Evolutionary conservation across 2,329 filamentous ascomycete genomes (phyloP).

Genomic region (Colletotrichum sp.): DNA sequence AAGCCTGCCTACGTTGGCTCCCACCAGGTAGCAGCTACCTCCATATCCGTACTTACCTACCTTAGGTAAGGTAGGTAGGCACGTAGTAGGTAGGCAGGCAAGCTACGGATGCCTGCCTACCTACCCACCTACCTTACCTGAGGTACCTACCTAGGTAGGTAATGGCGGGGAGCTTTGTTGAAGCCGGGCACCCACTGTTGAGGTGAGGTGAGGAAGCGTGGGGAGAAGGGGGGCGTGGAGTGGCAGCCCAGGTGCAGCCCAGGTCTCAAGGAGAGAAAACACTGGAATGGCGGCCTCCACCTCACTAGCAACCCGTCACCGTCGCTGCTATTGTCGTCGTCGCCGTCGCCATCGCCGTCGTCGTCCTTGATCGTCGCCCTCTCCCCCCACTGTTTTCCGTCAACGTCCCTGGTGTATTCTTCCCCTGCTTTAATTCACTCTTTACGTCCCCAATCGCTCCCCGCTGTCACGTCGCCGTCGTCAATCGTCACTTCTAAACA

Average conservation of each 20-base stretch:
- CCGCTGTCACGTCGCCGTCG: conserved; percentile 10
- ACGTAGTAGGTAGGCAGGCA: neutral
- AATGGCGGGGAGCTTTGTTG: neutral
- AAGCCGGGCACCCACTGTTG: neutral
- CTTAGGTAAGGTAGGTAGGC: no score
- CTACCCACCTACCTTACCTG: neutral
- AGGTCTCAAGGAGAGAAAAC: conserved; percentile 6
- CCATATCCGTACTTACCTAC: no score
- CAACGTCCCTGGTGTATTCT: conserved; percentile 4
- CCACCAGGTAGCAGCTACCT: neutral
- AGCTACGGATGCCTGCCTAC: neutral
- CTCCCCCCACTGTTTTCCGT: conserved; percentile 16
- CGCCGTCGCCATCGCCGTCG: neutral
- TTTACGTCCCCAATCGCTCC: neutral
- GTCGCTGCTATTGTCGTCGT: neutral
- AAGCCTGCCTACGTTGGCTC: neutral
- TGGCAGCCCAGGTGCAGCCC: neutral
- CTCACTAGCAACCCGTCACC: neutral
- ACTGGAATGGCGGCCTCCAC: conserved; percentile 17
- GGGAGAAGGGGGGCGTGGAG: neutral
- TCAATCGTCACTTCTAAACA: neutral
- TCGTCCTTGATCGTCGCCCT: neutral
- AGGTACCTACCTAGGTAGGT: neutral
- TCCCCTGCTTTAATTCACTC: neutral
- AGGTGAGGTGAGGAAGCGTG: neutral